phyloP scores from a whole-genome alignment of 371 early-diverging fungal species.

The Mucor mucedo region DNA sequence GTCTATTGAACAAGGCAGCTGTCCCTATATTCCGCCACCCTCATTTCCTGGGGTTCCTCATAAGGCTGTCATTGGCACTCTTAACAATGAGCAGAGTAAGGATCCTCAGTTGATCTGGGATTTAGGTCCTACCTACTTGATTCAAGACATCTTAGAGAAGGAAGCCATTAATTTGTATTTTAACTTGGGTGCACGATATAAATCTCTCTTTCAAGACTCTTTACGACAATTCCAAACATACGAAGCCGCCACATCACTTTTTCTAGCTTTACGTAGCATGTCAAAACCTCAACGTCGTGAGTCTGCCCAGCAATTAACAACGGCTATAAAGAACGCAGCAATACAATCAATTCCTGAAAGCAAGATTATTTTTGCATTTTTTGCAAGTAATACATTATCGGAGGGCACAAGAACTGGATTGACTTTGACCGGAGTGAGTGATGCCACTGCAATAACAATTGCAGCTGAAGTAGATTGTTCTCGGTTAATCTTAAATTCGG shows the following conservation, averaged over 20 bases:
- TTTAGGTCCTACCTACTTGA: conserved; percentile 70
- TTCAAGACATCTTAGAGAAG: conserved; percentile 65
- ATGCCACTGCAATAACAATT: conserved; percentile 31
- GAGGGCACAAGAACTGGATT: conserved; percentile 53
- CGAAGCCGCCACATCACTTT: conserved; percentile 65
- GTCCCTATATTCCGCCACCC: conserved; percentile 61
- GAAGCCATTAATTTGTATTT: conserved; percentile 64
- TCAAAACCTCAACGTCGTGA: conserved; percentile 33
- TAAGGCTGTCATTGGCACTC: conserved; percentile 49
- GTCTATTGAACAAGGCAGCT: conserved; percentile 61
- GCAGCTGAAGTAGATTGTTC: conserved; percentile 25
- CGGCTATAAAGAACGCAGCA: conserved; percentile 58
- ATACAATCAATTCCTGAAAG: conserved; percentile 60
- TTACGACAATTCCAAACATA: conserved; percentile 73
- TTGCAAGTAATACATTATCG: conserved; percentile 60
- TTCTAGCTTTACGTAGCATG: conserved; percentile 55
- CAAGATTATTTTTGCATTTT: conserved; percentile 69
- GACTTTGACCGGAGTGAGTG: conserved; percentile 42
- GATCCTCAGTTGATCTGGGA: conserved; percentile 60
- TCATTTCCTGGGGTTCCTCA: conserved; percentile 36
- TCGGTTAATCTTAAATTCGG: conserved; percentile 60
- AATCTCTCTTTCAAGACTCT: conserved; percentile 70
- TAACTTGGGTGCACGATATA: conserved; percentile 70
- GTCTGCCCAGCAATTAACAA: conserved; percentile 43
- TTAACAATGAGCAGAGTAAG: conserved; percentile 26